A percentile compares a stretch with the other conserved stretches of the same genome.
Conservation (phyloP, 768 basidiomycete species). For the Mycena vitilis region DNA sequence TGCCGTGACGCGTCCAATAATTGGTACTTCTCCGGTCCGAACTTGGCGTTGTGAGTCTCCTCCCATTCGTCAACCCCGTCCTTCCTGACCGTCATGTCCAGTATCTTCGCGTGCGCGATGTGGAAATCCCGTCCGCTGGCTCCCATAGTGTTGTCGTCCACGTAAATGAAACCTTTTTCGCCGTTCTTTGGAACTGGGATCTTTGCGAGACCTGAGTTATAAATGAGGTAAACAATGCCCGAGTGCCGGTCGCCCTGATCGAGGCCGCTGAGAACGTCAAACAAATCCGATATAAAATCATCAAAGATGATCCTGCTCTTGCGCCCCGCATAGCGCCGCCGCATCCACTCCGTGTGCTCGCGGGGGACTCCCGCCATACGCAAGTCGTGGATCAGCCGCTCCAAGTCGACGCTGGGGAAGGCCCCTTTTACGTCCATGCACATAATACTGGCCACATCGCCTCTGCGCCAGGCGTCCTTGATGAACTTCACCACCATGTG, state of each 20-base stretch:
- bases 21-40: conserved; percentile 40
- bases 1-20: conserved; percentile 21
- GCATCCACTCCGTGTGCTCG: conserved; percentile 35
- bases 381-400: conserved; percentile 42
- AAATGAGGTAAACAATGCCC: conserved; percentile 38
- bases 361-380: conserved; percentile 41
- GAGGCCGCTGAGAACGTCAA: conserved; percentile 34
- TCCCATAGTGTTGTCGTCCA: conserved; percentile 37
- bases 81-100: conserved; percentile 32
- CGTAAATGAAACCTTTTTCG: conserved; percentile 20
- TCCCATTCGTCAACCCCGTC: conserved; percentile 45
- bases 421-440: conserved; percentile 59
- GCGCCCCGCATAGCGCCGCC: conserved; percentile 15
- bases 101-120: conserved; percentile 29
- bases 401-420: conserved; percentile 52
- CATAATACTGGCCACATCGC: conserved; percentile 49
- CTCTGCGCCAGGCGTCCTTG: conserved; percentile 50
- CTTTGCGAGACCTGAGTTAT: conserved; percentile 36
- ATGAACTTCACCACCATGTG: conserved; percentile 47
- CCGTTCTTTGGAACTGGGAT: conserved; percentile 6
- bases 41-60: conserved; percentile 39
- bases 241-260: conserved; percentile 42
- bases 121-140: conserved; percentile 18
- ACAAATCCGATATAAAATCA: conserved; percentile 33
- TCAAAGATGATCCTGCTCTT: conserved; percentile 34